Conservation (phyloP, 2,329 filamentous ascomycete species). For the Cordyceps farinosa region DNA sequence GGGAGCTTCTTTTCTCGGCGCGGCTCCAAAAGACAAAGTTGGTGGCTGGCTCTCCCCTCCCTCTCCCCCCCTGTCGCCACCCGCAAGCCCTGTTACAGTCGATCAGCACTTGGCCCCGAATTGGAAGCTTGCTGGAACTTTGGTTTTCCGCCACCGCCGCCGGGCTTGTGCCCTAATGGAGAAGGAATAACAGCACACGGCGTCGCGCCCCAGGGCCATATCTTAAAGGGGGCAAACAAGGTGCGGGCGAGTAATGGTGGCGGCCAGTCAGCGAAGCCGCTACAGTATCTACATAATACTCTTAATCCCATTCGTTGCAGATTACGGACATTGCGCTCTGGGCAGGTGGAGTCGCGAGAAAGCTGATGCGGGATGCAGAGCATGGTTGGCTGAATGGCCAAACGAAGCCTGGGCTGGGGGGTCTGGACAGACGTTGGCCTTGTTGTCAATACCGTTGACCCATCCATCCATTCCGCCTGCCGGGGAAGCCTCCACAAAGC, state of each 20-base stretch:
- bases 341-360: neutral
- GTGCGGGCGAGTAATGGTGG: neutral
- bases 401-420: too few relatives aligned
- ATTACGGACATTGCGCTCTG: neutral
- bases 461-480: neutral
- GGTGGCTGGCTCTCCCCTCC: neutral
- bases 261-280: neutral
- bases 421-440: too few relatives aligned
- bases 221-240: neutral
- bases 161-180: constrained; percentile 17
- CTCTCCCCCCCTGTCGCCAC: constrained; percentile 11
- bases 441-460: neutral
- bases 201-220: neutral
- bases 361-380: neutral
- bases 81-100: constrained; percentile 9
- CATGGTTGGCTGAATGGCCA: too few relatives aligned
- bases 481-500: neutral
- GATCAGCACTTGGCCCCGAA: constrained; percentile 17
- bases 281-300: too few relatives aligned
- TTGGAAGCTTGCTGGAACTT: constrained; percentile 13
- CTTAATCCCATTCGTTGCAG: too few relatives aligned
- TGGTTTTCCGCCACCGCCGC: constrained; percentile 8
- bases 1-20: constrained; percentile 1
- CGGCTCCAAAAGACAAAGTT: constrained; percentile 8
- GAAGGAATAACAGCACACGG: constrained; percentile 3